phyloP scores from a whole-genome alignment of 805 yeast genomes.

The Alloascoidea africana region DNA sequence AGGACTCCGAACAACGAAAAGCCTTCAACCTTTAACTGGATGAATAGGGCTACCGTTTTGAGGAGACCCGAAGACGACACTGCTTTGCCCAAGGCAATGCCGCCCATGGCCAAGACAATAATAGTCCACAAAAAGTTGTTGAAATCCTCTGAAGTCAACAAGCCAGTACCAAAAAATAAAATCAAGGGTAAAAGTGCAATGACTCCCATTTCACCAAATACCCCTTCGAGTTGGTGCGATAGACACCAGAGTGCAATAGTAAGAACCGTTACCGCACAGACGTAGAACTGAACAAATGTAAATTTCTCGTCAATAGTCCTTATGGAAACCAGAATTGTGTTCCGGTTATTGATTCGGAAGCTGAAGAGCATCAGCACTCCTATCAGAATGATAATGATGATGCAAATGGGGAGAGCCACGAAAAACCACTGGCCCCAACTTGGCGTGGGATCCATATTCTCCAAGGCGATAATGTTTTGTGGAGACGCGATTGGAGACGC shows the following conservation, averaged over 20 bases:
- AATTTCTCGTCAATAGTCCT: constrained; percentile 45
- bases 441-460: constrained; percentile 69
- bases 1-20: constrained; percentile 62
- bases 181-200: constrained; percentile 81
- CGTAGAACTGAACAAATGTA: constrained; percentile 60
- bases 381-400: constrained; percentile 43
- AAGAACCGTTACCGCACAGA: constrained; percentile 43
- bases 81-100: constrained; percentile 88
- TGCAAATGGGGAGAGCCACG: constrained; percentile 68
- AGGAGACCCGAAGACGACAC: constrained; percentile 85
- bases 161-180: constrained; percentile 86
- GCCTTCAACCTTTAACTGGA: constrained; percentile 50
- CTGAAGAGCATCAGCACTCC: constrained; percentile 62
- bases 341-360: constrained; percentile 37
- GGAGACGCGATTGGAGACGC: constrained; percentile 96
- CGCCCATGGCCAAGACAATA: constrained; percentile 94
- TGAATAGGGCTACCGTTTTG: constrained; percentile 55
- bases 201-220: constrained; percentile 94
- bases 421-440: constrained; percentile 94
- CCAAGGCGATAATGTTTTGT: constrained; percentile 84
- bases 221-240: constrained; percentile 52
- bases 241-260: constrained; percentile 88
- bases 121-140: constrained; percentile 96
- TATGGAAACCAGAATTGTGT: constrained; percentile 39
- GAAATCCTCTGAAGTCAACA: constrained; percentile 78